Base-by-base conservation (phyloP, 768 basidiomycete species). In the Phylloporus rhodoxanthus region DNA sequence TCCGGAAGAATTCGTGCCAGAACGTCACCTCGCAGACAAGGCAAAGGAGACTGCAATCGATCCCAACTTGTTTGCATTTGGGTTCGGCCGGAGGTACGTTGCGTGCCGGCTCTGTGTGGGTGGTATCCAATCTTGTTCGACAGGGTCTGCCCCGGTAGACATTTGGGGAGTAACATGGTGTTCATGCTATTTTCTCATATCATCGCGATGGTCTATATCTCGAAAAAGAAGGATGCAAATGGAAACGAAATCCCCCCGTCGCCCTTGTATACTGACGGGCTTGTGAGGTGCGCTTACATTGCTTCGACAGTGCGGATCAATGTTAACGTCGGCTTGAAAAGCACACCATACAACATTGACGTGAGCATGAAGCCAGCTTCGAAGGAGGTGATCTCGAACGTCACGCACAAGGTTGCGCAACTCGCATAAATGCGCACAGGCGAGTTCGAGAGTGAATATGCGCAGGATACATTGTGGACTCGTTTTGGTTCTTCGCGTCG, bases 31-130 rank as follows among this genome's bases (percentile, higher is more conserved):
- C 15, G 20, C 36, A 26, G 40, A 36, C 26, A 14, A 47, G n/a
- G 43, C 41, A 32, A 54, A 51, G 10, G 34, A 54, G 11, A 51
- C 33, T 1, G 56, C 55, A 15, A 39, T 29, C 11, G 51, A 56
- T 49, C 56, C 56, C 1, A 50, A 45, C 15, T 4, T 23, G 13
- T 57, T 56, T 23, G 47, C 41, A 8, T 57, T 57, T 46, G 55
- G 56, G 8, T 57, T 57, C 6, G 54, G 56, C 26, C 45, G 55
- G 21, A 51, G 56, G 55, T 34, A 38, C 3, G 29, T 33, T 4
- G 9, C 11, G 1, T 20, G 1, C 11, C 5, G 2, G 30, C 6
- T 19, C 13, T 7, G 4, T 9, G 6, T 25, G 6, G 15, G 20
- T 5, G 1, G 2, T 44, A 13, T n/a, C 10, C 14, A n/a, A 39